Conservation (phyloP, 1,139 yeast genomes). For the Kodamaea suecica region DNA sequence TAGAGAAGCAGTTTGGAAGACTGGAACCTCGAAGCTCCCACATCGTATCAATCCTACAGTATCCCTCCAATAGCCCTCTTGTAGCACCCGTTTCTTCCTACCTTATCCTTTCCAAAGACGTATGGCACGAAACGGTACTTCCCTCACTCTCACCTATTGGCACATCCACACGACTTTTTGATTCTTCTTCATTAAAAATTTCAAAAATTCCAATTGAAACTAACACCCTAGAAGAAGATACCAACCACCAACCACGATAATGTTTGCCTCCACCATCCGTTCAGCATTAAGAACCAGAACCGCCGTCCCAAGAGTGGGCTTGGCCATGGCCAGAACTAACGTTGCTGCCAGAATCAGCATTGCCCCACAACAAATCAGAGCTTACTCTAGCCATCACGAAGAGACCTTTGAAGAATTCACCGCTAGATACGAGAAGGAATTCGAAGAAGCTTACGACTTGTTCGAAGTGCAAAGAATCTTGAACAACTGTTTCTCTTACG, state of each 20-base stretch:
- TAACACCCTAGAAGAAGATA: too few species aligned
- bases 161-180: slow-evolving; percentile 2
- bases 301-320: slow-evolving; percentile 27
- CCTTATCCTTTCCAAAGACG: too few species aligned
- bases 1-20: too few species aligned
- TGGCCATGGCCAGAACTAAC: slow-evolving; percentile 22
- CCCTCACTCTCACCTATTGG: not conserved
- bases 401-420: slow-evolving; percentile 96
- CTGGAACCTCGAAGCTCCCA: too few species aligned
- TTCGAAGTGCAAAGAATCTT: slow-evolving; percentile 88
- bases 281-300: slow-evolving; percentile 49
- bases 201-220: too few species aligned
- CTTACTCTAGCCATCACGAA: slow-evolving; percentile 75
- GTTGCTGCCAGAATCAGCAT: slow-evolving; percentile 17
- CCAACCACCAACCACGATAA: slow-evolving; percentile 13
- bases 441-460: slow-evolving; percentile 95
- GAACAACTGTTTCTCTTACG: slow-evolving; percentile 97
- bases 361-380: slow-evolving; percentile 43
- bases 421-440: slow-evolving; percentile 89
- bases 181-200: slow-evolving; percentile 5
- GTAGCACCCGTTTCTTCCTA: too few species aligned
- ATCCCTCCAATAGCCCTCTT: too few species aligned
- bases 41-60: too few species aligned
- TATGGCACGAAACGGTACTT: too few species aligned
- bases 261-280: slow-evolving; percentile 54